A percentile compares a stretch with the other conserved stretches of the same genome.
These are phyloP conservation scores for Quercus bicolor DNA, from an alignment of 306 rosid genomes.

Conservation along the genomic window DNA sequence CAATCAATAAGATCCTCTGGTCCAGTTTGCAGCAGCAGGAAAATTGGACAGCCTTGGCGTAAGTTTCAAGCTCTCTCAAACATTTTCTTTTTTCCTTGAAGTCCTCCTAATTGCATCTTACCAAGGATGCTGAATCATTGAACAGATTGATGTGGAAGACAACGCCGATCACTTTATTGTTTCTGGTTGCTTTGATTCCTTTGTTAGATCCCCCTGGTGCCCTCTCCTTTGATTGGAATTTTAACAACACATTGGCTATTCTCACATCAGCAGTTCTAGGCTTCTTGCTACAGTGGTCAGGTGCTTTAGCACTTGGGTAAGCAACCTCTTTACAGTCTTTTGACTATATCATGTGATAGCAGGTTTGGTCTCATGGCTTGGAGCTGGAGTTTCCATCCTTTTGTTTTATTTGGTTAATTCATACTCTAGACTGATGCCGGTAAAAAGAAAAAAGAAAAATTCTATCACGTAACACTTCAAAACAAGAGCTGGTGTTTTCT, in stretches of 20 bases:
- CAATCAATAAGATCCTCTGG: conserved; percentile 83
- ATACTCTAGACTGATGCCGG: not conserved
- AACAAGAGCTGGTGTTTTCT: no score
- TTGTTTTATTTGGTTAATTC: not conserved
- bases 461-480: no score
- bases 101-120: not conserved
- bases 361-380: conserved; percentile 1
- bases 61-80: conserved; percentile 17
- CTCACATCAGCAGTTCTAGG: conserved; percentile 72
- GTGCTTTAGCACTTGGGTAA: conserved; percentile 87
- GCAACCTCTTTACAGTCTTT: conserved; percentile 21
- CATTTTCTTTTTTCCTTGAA: not conserved
- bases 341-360: not conserved
- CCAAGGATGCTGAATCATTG: conserved; percentile 21
- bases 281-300: conserved; percentile 94
- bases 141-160: conserved; percentile 93
- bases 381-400: not conserved
- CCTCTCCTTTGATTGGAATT: conserved; percentile 65
- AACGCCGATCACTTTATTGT: conserved; percentile 72
- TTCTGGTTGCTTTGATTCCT: conserved; percentile 59
- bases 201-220: conserved; percentile 81
- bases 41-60: conserved; percentile 90
- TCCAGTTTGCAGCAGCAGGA: conserved; percentile 82
- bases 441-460: not conserved
- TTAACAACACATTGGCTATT: conserved; percentile 51